Conservation (phyloP, 2,329 filamentous ascomycete species). For the Colletotrichum tamarilloi region DNA sequence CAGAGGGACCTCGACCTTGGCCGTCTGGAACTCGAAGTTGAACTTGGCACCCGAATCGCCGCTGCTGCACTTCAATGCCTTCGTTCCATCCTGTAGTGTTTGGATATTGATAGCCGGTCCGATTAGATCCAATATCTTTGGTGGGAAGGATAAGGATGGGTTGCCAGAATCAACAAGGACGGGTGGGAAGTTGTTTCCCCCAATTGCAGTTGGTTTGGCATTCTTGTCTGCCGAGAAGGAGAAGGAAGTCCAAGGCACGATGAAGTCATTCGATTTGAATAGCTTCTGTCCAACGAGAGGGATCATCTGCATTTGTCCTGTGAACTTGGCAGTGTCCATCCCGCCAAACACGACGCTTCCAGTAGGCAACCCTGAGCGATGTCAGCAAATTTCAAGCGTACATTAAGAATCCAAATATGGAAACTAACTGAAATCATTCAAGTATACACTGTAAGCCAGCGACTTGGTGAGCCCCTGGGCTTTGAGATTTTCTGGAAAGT, state of each 20-base stretch:
- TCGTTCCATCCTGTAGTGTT: not conserved
- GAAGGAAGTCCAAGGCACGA: not conserved
- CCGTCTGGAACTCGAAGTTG: not conserved
- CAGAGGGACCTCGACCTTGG: not conserved
- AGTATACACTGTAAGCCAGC: not conserved
- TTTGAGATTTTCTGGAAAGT: not conserved
- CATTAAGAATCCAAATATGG: too few species aligned
- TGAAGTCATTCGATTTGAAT: not conserved
- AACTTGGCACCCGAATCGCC: not conserved
- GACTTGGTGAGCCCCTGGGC: not conserved
- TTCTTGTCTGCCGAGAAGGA: not conserved
- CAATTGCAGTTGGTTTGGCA: not conserved
- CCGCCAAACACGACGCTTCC: not conserved
- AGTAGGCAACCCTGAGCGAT: not conserved
- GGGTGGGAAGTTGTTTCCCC: not conserved
- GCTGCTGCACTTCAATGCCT: not conserved
- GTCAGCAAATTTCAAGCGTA: not conserved
- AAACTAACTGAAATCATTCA: not conserved
- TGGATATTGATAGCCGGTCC: not conserved
- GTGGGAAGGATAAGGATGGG: not conserved
- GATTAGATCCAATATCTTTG: not conserved
- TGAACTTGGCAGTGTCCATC: not conserved
- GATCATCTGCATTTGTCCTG: not conserved
- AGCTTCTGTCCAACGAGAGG: not conserved
- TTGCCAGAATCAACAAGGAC: not conserved